These are phyloP conservation scores for Paramecium sexaurelia DNA, from an alignment of 73 alveolate species.

Conservation along the genomic window DNA sequence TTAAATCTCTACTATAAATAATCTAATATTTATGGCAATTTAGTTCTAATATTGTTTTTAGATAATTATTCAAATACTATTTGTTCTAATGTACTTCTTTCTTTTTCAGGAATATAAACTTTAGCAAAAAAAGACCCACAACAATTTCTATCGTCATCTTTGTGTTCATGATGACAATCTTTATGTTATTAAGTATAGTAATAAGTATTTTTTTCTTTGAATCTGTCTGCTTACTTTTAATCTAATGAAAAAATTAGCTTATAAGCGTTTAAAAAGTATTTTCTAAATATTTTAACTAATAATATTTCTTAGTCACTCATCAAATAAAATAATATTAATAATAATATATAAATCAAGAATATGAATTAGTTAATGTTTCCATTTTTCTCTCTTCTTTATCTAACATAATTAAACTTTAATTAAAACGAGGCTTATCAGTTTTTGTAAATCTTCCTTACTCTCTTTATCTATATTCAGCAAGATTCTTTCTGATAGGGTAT, in stretches of 20 bases:
- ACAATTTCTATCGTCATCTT: constrained; percentile 27
- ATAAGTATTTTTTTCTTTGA: constrained; percentile 53
- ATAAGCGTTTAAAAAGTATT: constrained; percentile 60
- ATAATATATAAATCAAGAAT: not conserved
- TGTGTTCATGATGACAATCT: constrained; percentile 43
- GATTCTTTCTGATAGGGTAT: not conserved
- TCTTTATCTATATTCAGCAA: constrained; percentile 22
- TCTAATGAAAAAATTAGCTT: constrained; percentile 54
- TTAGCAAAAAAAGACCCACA: constrained; percentile 66
- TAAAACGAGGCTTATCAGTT: constrained; percentile 25
- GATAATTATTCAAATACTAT: not conserved
- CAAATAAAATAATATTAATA: not conserved
- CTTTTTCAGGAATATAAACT: constrained; percentile 62
- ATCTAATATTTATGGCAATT: constrained; percentile 38
- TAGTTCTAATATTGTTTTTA: not conserved
- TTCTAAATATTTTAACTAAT: not conserved
- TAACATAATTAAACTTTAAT: not conserved
- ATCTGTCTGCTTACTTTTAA: constrained; percentile 61
- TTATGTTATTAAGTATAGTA: constrained; percentile 51
- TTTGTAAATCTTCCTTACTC: constrained; percentile 21
- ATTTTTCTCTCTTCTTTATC: constrained; percentile 28
- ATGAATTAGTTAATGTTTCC: constrained; percentile 12
- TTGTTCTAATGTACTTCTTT: constrained; percentile 15
- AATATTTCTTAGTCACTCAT: not conserved
- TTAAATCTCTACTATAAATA: constrained; percentile 25